A percentile compares a stretch with the other conserved stretches of the same genome.
These are phyloP conservation scores for Talaromyces pinophilus DNA, from an alignment of 2,329 filamentous ascomycete species.

Conservation along the genomic window DNA sequence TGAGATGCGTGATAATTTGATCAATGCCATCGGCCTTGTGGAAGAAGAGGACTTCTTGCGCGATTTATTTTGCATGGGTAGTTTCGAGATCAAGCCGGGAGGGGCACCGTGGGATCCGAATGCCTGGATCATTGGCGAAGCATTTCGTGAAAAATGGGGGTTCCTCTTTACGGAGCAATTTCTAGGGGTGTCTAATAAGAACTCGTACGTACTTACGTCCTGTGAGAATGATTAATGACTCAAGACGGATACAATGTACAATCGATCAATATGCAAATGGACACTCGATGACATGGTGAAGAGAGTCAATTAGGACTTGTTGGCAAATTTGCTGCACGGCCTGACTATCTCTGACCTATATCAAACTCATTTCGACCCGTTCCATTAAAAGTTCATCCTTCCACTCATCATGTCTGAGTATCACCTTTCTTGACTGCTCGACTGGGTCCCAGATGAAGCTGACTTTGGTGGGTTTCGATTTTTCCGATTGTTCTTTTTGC, in stretches of 20 bases:
- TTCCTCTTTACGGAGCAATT: slow-evolving; percentile 29
- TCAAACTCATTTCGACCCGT: slow-evolving; percentile 10
- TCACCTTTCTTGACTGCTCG: background rate
- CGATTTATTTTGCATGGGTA: slow-evolving; percentile 38
- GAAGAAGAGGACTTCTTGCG: slow-evolving; percentile 40
- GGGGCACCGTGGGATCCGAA: slow-evolving; percentile 36
- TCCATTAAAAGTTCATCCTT: slow-evolving; percentile 7
- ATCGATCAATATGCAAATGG: background rate
- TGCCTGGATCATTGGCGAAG: slow-evolving; percentile 38
- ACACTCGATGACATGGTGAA: background rate
- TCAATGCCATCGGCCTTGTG: slow-evolving; percentile 30
- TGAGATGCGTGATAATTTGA: slow-evolving; percentile 40
- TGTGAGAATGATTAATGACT: background rate
- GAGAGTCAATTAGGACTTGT: background rate
- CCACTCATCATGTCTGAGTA: slow-evolving; percentile 1
- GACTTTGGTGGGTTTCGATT: background rate
- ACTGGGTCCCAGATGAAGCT: slow-evolving; percentile 5
- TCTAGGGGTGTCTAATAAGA: background rate
- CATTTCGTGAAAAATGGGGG: slow-evolving; percentile 42
- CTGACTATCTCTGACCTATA: background rate
- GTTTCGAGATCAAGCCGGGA: slow-evolving; percentile 36
- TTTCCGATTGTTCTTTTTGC: background rate
- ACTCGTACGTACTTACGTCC: background rate
- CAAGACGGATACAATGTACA: background rate
- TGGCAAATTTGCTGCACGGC: background rate